Evolutionary conservation across 164 flowering plant species (phyloP).

Genomic region (Chimonanthus salicifolius): DNA sequence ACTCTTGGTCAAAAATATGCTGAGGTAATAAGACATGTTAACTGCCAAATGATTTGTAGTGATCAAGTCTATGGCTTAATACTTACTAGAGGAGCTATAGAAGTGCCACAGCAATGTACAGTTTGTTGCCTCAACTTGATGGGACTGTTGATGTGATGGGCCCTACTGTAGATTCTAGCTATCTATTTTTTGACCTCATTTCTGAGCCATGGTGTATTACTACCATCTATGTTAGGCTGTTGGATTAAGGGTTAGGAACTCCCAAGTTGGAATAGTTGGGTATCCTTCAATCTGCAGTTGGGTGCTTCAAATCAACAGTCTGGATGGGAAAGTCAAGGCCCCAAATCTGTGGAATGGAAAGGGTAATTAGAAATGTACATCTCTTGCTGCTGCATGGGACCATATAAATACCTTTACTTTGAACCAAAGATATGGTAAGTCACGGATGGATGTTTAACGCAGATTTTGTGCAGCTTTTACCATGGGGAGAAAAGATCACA

Average conservation of each 20-base stretch:
- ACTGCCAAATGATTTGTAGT: background rate
- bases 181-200: background rate
- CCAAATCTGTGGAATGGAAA: background rate
- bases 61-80: constrained; percentile 1
- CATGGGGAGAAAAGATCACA: constrained; percentile 97
- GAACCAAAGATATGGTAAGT: background rate
- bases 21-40: constrained; percentile 36
- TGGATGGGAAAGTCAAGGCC: background rate
- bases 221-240: background rate
- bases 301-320: background rate
- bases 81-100: background rate
- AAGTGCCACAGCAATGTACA: background rate
- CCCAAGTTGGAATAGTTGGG: background rate
- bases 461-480: constrained; percentile 81
- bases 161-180: background rate
- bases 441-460: constrained; percentile 33
- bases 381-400: background rate
- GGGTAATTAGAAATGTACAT: background rate
- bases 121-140: background rate
- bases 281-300: background rate
- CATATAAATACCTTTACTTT: background rate
- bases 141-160: background rate
- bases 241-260: background rate
- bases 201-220: background rate
- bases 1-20: constrained; percentile 70